Base-by-base conservation (phyloP, 2,329 filamentous ascomycete species). In the Fusarium incarnatum region DNA sequence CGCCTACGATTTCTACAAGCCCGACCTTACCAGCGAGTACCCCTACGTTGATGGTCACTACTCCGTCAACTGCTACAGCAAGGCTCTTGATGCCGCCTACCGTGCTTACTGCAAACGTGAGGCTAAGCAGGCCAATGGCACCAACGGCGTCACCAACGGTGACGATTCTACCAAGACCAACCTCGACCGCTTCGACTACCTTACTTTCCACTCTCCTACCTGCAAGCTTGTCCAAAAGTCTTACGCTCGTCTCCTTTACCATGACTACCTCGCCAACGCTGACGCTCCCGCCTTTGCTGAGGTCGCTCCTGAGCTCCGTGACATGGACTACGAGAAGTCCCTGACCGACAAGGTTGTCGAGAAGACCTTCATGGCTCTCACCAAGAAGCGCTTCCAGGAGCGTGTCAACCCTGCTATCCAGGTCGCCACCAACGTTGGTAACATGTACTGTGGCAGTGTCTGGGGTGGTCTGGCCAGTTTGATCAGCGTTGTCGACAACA, bases 1-100 rank as follows among this genome's bases (percentile, higher is more conserved):
- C 83, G 91, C 90, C 75, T 96, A 95, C 82, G 92, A 95, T 81
- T 95, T 95, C 81, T 95, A 94, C 89, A 95, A 95, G 89, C 92
- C 92, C 77, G 92, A 95, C 81, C 85, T 95, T 73, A 92, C 92
- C 77, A 93, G 91, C 87, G 92, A 95, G 83, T 95, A 95, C 84
- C 92, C 92, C 70, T 90, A 93, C 77, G 92, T 95, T 62, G 92
- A 95, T 76, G 92, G 92, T 66, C 92, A 94, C 81, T 94, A 90
- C 86, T 95, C 92, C 50, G 81, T 94, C 79, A 91, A 85, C 81
- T 95, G 92, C 87, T 95, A 95, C 83, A 92, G 86, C 70, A 88
- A 92, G 84, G 92, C 92, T 53, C 89, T 95, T 27, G 92, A 95
- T 78, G 88, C 88, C 60, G 91, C 92, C 81, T 96, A 96, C 86